Base-by-base conservation (phyloP, 2,329 filamentous ascomycete genomes). In the Sporothrix pallida region DNA sequence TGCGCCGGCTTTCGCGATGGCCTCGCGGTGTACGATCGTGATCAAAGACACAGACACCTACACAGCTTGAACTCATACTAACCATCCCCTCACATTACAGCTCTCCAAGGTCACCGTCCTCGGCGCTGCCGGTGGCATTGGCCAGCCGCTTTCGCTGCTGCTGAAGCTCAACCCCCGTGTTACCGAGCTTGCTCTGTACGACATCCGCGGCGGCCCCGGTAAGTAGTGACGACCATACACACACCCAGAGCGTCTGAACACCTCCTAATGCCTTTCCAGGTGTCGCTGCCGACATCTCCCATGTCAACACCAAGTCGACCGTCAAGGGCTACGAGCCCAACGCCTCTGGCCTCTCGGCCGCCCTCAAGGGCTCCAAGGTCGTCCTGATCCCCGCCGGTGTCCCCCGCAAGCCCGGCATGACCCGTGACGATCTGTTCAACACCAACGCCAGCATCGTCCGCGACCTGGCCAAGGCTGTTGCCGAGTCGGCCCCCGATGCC, bases 361-460 rank as follows among this genome's bases (percentile, higher is more conserved):
- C 91, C 81, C 90, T 99, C 83, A 92, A 93, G 87, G 95, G 89
- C 82, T 87, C 94, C 81, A 94, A 98, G 86, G 91, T 99, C 80
- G 93, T 99, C 81, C 90, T 99, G 82, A 98, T 99, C 84, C 96
- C 96, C 81, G 96, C 96, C 81, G 96, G 96, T 89, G 95, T 99
- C 78, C 96, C 96, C 82, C 94, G 96, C 87, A 98, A 98, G 91
- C 96, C 96, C 83, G 96, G 96, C 86, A 99, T 99, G 96, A 97
- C 93, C 87, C 95, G 96, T 89, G 96, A 99, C 86, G 95, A 99
- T 84, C 92, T 99, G 78, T 99, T 99, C 94, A 98, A 98, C 91
- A 99, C 95, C 89, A 99, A 99, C 86, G 96, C 96, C 85, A 97
- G 94, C 83, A 99, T 99, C 84, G 96, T 99, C 83, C 95, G 95